Evolutionary conservation across 768 basidiomycete species (phyloP).

Genomic region (Galerina marginata): DNA sequence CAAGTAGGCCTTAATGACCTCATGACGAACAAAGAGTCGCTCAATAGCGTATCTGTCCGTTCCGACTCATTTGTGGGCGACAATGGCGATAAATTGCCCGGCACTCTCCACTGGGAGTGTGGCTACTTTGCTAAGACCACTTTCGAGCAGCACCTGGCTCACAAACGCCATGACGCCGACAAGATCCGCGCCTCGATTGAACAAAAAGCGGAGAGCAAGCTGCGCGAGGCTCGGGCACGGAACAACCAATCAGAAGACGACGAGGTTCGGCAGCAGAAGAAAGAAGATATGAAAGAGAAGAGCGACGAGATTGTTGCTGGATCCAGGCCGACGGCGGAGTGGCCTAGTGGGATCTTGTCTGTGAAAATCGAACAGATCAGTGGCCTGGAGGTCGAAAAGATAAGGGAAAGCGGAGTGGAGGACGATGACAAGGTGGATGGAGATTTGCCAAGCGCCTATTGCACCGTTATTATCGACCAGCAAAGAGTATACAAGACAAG

Average conservation of each 20-base stretch:
- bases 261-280: conserved; percentile 44
- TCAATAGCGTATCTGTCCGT: conserved; percentile 53
- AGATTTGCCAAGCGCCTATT: conserved; percentile 71
- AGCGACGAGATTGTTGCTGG: conserved; percentile 44
- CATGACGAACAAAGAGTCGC: conserved; percentile 38
- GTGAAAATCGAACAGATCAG: conserved; percentile 70
- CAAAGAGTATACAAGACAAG: conserved; percentile 49
- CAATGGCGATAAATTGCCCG: conserved; percentile 37
- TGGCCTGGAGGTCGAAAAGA: conserved; percentile 64
- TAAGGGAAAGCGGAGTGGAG: conserved; percentile 56
- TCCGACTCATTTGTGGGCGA: conserved; percentile 48
- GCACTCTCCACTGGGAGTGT: conserved; percentile 51
- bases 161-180: conserved; percentile 36
- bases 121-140: conserved; percentile 59
- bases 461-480: conserved; percentile 51
- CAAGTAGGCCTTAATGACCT: conserved; percentile 44
- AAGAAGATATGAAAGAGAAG: conserved; percentile 40
- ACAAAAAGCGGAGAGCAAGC: conserved; percentile 53
- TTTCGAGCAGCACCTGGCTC: conserved; percentile 41
- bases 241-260: conserved; percentile 21
- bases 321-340: conserved; percentile 62
- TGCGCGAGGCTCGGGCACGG: conserved; percentile 35
- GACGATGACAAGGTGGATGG: conserved; percentile 60
- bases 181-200: conserved; percentile 45
- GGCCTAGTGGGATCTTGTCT: conserved; percentile 70